Percentiles rank a stretch among this genome's conserved stretches.
These are phyloP conservation scores for Sporothrix globosa DNA, from an alignment of 2,329 filamentous ascomycete genomes.

Conservation along the genomic window DNA sequence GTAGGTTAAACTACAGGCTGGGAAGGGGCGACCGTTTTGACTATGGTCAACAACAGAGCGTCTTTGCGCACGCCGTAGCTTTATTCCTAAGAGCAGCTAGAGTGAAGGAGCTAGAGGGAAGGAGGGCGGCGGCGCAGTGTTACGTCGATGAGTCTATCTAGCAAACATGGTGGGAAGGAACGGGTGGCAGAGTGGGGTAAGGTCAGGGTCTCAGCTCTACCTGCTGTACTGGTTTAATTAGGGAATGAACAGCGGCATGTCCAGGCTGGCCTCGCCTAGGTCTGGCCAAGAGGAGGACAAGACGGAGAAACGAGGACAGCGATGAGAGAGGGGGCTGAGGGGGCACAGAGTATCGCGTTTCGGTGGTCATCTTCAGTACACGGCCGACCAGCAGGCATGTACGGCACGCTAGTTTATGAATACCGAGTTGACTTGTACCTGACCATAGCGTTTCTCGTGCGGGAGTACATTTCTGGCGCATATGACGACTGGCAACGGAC, in stretches of 20 bases:
- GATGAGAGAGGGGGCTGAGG: not conserved
- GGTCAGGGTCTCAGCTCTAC: not conserved
- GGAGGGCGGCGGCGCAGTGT: slow-evolving; percentile 19
- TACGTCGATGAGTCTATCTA: slow-evolving; percentile 28
- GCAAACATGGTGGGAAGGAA: slow-evolving; percentile 12
- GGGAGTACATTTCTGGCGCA: not conserved
- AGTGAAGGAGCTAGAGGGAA: slow-evolving; percentile 25
- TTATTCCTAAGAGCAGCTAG: slow-evolving; percentile 23
- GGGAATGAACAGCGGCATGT: slow-evolving; percentile 6
- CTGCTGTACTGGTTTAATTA: not conserved
- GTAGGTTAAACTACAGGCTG: slow-evolving; percentile 10
- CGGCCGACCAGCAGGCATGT: not conserved
- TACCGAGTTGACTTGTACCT: slow-evolving; percentile 20
- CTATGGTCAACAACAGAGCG: not conserved
- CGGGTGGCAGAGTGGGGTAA: slow-evolving; percentile 27
- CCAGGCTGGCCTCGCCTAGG: not conserved
- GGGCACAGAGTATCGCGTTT: slow-evolving; percentile 17
- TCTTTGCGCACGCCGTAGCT: slow-evolving; percentile 13
- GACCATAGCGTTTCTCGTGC: not conserved
- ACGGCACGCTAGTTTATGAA: not conserved
- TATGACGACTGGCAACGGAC: slow-evolving; percentile 11
- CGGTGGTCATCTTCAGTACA: not conserved
- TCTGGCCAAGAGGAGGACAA: slow-evolving; percentile 1
- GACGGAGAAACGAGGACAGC: slow-evolving; percentile 9
- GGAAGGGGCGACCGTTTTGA: not conserved